phyloP scores from a whole-genome alignment of 129 eudicot species.

The Kitagawia praeruptora region DNA sequence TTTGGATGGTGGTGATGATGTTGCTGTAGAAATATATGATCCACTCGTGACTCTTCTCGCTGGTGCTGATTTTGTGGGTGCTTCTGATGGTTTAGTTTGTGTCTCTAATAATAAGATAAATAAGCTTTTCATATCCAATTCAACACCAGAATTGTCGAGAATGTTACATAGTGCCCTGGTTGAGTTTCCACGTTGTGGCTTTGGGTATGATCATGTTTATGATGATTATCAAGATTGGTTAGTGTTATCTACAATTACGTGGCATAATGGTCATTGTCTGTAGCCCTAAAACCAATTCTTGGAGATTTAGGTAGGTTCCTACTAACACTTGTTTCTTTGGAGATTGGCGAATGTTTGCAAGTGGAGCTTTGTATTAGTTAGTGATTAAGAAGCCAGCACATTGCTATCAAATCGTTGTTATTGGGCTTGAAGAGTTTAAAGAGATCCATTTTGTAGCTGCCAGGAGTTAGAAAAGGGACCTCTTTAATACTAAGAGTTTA shows the following conservation, averaged over 20 bases:
- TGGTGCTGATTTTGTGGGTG: conserved; percentile 20
- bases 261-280: background rate
- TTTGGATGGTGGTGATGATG: background rate
- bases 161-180: background rate
- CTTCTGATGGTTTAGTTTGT: conserved; percentile 20
- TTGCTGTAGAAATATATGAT: background rate
- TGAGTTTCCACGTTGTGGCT: background rate
- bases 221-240: background rate
- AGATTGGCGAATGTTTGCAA: background rate
- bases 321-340: background rate
- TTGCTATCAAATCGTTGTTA: too few relatives aligned
- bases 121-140: background rate
- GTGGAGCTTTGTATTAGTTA: background rate
- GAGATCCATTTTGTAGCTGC: too few relatives aligned
- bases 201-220: background rate
- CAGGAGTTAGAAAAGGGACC: too few relatives aligned
- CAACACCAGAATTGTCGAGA: background rate
- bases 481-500: too few relatives aligned
- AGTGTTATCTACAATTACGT: too few relatives aligned
- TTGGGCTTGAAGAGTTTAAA: too few relatives aligned
- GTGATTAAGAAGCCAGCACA: background rate
- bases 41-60: background rate
- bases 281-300: background rate
- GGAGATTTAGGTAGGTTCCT: background rate
- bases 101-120: conserved; percentile 5